Conservation (phyloP, 2,329 filamentous ascomycete genomes). For the Apiospora hydei region DNA sequence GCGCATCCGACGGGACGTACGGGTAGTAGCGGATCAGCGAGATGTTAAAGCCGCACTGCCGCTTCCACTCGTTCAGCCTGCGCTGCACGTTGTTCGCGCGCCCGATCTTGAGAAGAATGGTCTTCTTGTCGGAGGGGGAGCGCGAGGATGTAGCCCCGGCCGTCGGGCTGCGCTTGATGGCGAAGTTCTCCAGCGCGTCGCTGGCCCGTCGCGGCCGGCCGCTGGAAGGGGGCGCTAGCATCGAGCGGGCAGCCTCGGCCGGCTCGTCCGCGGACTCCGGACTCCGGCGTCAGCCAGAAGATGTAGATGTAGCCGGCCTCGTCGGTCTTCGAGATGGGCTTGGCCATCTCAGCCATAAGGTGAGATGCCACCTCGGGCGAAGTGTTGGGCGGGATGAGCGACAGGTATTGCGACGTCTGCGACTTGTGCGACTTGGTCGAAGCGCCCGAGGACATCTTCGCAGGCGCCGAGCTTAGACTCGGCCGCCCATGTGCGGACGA, state of each 20-base stretch:
- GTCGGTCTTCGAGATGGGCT: conserved; percentile 77
- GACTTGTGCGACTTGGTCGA: conserved; percentile 42
- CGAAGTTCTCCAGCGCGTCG: conserved; percentile 62
- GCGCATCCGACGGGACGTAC: conserved; percentile 64
- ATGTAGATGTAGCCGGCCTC: conserved; percentile 97
- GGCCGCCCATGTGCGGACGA: conserved; percentile 34
- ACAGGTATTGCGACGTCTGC: conserved; percentile 58
- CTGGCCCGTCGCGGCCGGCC: conserved; percentile 56
- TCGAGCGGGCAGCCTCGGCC: conserved; percentile 64
- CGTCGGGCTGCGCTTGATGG: conserved; percentile 39
- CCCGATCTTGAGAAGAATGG: conserved; percentile 73
- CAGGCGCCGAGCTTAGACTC: conserved; percentile 19
- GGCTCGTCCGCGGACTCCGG: conserved; percentile 60
- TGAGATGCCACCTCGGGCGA: conserved; percentile 72
- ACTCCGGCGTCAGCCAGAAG: conserved; percentile 88
- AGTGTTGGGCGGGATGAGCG: conserved; percentile 73
- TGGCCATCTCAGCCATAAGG: conserved; percentile 77
- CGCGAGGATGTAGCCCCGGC: conserved; percentile 25
- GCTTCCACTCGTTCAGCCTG: conserved; percentile 89
- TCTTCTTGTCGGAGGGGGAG: conserved; percentile 52
- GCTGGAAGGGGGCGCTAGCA: conserved; percentile 60
- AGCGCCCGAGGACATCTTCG: conserved; percentile 37
- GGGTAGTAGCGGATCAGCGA: conserved; percentile 93
- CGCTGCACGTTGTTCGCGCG: conserved; percentile 84
- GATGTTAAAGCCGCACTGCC: conserved; percentile 89